Evolutionary conservation across 2,329 filamentous ascomycete genomes (phyloP).

Genomic region (Penicillium sp.): DNA sequence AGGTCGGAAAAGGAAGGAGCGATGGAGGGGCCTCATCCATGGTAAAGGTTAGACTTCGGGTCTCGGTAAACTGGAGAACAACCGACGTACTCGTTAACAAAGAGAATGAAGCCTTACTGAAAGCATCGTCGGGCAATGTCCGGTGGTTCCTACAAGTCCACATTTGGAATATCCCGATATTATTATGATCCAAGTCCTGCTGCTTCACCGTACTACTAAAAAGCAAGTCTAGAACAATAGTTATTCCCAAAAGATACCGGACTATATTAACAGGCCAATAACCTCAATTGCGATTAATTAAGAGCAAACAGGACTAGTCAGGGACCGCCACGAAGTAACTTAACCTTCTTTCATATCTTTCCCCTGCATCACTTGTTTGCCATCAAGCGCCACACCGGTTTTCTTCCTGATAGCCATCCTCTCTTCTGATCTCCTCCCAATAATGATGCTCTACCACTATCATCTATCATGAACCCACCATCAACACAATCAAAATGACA

Average conservation of each 20-base stretch:
- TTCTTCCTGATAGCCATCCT: not conserved
- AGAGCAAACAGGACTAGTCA: not conserved
- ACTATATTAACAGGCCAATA: not conserved
- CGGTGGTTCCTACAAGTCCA: not conserved
- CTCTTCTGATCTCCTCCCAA: not conserved
- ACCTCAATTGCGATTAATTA: not conserved
- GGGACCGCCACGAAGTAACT: not conserved
- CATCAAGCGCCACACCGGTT: constrained; percentile 2
- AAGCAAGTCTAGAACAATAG: not conserved
- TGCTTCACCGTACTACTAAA: not conserved
- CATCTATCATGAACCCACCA: not conserved
- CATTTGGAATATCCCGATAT: not conserved
- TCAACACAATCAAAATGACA: not conserved
- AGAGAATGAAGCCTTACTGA: not conserved
- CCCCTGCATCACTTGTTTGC: constrained; percentile 4
- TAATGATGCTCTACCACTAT: not conserved
- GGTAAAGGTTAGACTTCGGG: not conserved
- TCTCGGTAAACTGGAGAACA: not conserved
- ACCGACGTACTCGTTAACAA: not conserved
- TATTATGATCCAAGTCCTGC: not conserved
- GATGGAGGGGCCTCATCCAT: not conserved
- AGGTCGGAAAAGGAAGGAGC: not conserved
- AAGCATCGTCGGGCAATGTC: not conserved
- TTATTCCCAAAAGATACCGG: not conserved
- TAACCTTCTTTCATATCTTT: not conserved